Percentiles rank a stretch among this genome's conserved stretches.
Evolutionary conservation across 495 filamentous ascomycete genomes (phyloP).

Genomic region (Penicillium paradoxum): DNA sequence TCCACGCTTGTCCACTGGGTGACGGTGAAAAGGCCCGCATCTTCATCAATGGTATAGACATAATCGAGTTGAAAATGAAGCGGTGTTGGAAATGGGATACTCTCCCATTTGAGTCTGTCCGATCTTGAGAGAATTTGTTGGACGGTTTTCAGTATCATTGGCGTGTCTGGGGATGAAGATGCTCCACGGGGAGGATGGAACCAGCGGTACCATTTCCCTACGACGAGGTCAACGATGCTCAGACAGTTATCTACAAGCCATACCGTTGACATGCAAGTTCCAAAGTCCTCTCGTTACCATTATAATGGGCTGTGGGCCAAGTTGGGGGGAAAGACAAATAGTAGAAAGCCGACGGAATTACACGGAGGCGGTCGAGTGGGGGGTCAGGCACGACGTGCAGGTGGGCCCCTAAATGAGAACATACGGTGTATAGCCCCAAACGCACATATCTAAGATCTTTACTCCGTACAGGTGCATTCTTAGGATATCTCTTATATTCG

Average conservation of each 20-base stretch:
- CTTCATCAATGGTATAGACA: background rate
- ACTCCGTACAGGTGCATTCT: too few species aligned
- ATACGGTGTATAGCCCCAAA: too few species aligned
- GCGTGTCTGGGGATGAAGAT: background rate
- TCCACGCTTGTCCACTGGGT: background rate
- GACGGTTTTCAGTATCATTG: background rate
- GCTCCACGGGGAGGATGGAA: background rate
- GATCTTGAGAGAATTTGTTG: background rate
- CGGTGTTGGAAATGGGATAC: background rate
- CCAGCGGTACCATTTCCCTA: background rate
- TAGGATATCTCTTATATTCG: too few species aligned
- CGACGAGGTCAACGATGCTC: background rate
- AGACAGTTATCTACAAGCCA: background rate
- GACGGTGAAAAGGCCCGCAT: background rate
- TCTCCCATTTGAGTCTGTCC: background rate
- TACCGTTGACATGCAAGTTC: background rate
- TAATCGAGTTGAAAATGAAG: background rate
- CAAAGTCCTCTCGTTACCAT: background rate
- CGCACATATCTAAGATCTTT: too few species aligned
- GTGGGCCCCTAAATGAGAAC: too few species aligned
- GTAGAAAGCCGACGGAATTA: too few species aligned
- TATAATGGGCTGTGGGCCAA: too few species aligned
- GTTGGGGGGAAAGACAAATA: too few species aligned
- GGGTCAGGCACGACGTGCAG: too few species aligned
- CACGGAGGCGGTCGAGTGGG: too few species aligned